Percentiles rank a stretch among this genome's conserved stretches.
phyloP scores from a whole-genome alignment of 257 asterid genomes.

The Haberlea rhodopensis region DNA sequence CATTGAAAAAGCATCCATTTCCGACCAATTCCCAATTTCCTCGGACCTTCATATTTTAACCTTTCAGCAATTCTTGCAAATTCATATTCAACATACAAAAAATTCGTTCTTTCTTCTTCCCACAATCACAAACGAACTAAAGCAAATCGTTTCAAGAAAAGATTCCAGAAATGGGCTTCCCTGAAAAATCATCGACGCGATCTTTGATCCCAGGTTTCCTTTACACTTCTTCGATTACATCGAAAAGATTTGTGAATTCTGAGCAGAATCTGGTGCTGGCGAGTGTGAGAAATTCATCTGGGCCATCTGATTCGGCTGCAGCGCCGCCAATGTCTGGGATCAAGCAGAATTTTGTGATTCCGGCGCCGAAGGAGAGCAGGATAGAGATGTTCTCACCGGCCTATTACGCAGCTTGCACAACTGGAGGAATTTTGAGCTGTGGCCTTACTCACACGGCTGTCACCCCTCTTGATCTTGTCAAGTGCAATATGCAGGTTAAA shows the following conservation, averaged over 20 bases:
- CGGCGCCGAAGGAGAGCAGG: conserved; percentile 59
- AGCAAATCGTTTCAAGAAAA: not conserved
- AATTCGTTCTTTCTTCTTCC: not conserved
- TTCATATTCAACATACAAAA: not conserved
- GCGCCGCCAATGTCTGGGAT: conserved; percentile 18
- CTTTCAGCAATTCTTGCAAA: not conserved
- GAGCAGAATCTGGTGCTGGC: conserved; percentile 21
- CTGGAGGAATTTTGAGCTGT: conserved; percentile 62
- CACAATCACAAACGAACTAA: not conserved
- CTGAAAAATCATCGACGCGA: conserved; percentile 30
- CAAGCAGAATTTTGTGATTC: conserved; percentile 37
- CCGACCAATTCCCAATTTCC: conserved; percentile 8
- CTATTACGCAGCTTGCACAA: conserved; percentile 58
- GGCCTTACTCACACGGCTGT: conserved; percentile 76
- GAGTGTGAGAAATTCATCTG: conserved; percentile 1
- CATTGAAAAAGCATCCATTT: not conserved
- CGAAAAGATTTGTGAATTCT: not conserved
- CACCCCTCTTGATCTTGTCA: conserved; percentile 87
- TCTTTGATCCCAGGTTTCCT: conserved; percentile 50
- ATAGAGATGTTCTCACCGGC: conserved; percentile 71
- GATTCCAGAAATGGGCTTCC: conserved; percentile 28
- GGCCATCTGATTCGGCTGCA: conserved; percentile 13
- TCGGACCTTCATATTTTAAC: not conserved
- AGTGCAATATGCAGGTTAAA: conserved; percentile 91
- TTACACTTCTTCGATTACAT: conserved; percentile 25